Conservation (phyloP, 2,329 filamentous ascomycete species). For the Rutstroemia sp. region DNA sequence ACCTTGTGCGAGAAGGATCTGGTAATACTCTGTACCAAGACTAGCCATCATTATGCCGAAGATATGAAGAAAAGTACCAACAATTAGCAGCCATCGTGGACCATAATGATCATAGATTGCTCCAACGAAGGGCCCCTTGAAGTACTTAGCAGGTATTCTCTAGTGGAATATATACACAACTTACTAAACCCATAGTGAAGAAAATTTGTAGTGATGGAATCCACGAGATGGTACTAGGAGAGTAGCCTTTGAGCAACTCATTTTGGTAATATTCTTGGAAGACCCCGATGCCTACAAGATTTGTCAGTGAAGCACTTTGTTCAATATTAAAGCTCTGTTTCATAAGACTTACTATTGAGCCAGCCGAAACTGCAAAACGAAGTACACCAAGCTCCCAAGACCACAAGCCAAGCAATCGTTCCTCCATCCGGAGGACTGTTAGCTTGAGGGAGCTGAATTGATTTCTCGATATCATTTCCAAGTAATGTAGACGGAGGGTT, state of each 20-base stretch:
- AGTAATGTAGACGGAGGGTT: neutral
- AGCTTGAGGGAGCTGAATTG: neutral
- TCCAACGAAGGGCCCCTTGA: constrained; percentile 7
- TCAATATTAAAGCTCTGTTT: too few species aligned
- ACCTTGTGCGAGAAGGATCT: constrained; percentile 47
- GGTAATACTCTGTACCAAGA: constrained; percentile 39
- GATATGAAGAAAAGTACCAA: constrained; percentile 38
- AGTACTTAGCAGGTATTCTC: neutral
- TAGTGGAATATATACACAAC: neutral
- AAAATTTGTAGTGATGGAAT: constrained; percentile 46
- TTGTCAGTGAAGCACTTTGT: neutral
- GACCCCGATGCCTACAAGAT: constrained; percentile 34
- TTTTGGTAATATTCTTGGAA: constrained; percentile 51
- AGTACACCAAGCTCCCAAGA: constrained; percentile 38
- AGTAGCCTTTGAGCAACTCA: constrained; percentile 38
- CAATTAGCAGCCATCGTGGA: constrained; percentile 32
- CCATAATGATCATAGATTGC: constrained; percentile 10
- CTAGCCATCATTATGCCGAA: constrained; percentile 34
- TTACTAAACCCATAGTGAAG: constrained; percentile 36
- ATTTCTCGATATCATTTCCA: neutral
- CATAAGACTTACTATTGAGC: constrained; percentile 36
- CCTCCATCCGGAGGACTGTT: constrained; percentile 43
- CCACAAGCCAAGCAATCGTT: constrained; percentile 43
- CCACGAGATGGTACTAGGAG: constrained; percentile 47
- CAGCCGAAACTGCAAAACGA: constrained; percentile 41